Percentiles rank a stretch among this genome's conserved stretches.
These are phyloP conservation scores for Diplocarpon rosae DNA, from an alignment of 2,329 filamentous ascomycete species.

Conservation along the genomic window DNA sequence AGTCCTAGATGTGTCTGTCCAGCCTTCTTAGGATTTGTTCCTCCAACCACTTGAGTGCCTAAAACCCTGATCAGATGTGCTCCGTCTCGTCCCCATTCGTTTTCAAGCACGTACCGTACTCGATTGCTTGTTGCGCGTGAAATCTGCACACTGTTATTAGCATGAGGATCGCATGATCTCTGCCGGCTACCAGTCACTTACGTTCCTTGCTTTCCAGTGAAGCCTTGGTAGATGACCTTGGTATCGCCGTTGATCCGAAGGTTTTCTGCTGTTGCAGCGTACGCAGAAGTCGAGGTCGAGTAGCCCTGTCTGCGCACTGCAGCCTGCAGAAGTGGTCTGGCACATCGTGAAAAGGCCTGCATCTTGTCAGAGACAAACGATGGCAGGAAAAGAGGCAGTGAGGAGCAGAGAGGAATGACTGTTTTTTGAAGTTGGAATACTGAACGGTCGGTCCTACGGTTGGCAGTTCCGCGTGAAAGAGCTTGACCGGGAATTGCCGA, in stretches of 20 bases:
- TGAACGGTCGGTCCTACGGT: not conserved
- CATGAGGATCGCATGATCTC: constrained; percentile 2
- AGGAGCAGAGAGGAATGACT: constrained; percentile 9
- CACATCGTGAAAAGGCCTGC: constrained; percentile 73
- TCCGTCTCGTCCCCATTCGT: constrained; percentile 4
- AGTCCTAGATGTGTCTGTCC: constrained; percentile 79
- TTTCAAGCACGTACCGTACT: constrained; percentile 62
- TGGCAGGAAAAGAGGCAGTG: constrained; percentile 15
- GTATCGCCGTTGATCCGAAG: constrained; percentile 88
- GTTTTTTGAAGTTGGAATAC: constrained; percentile 6
- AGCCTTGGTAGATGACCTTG: constrained; percentile 93
- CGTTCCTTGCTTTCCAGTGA: constrained; percentile 95
- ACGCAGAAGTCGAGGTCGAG: constrained; percentile 58
- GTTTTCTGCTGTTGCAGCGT: constrained; percentile 68
- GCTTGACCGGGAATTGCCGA: constrained; percentile 1
- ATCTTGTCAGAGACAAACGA: constrained; percentile 42
- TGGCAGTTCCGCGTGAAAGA: constrained; percentile 1
- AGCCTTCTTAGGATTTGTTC: constrained; percentile 98
- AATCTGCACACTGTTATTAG: constrained; percentile 52
- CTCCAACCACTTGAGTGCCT: constrained; percentile 96
- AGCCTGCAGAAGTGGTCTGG: constrained; percentile 56
- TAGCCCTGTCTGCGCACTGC: constrained; percentile 64
- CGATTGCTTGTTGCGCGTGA: constrained; percentile 94
- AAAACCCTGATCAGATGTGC: constrained; percentile 24
- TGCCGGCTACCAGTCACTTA: constrained; percentile 35